A percentile compares a stretch with the other conserved stretches of the same genome.
Conservation (phyloP, 2,329 filamentous ascomycete genomes). For the Pseudogymnoascus sp. region DNA sequence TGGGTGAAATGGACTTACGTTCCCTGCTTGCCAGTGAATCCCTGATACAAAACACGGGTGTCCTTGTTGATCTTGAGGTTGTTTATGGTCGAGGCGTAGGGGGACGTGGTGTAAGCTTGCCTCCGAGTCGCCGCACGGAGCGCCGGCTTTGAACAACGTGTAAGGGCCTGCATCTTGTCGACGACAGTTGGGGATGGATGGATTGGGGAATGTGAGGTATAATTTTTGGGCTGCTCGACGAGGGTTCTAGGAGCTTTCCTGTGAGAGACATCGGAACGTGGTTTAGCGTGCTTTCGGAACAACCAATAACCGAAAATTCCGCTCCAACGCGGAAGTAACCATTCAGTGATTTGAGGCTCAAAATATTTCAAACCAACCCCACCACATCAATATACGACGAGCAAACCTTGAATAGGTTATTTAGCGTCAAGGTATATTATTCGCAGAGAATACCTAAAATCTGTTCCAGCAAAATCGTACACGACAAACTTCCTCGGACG, state of each 20-base stretch:
- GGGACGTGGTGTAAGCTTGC: conserved; percentile 62
- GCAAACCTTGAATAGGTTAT: not conserved
- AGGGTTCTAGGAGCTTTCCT: conserved; percentile 10
- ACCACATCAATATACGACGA: not conserved
- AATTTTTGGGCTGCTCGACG: not conserved
- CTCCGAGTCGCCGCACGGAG: conserved; percentile 59
- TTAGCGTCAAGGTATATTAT: not conserved
- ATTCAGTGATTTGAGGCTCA: not conserved
- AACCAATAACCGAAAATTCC: not conserved
- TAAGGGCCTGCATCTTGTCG: conserved; percentile 72
- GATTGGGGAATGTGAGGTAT: conserved; percentile 9
- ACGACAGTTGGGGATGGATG: conserved; percentile 22
- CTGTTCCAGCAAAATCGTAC: not conserved
- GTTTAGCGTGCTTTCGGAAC: conserved; percentile 8
- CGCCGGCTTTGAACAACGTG: conserved; percentile 61
- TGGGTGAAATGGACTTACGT: conserved; percentile 51
- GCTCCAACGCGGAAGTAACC: not conserved
- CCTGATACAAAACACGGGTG: conserved; percentile 94
- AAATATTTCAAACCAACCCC: conserved; percentile 1
- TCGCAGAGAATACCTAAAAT: not conserved
- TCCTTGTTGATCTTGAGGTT: conserved; percentile 90
- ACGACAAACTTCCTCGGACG: not conserved
- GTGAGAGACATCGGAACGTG: conserved; percentile 6
- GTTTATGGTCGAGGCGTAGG: conserved; percentile 63
- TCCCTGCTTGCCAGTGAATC: conserved; percentile 95